Base-by-base conservation (phyloP, 495 filamentous ascomycete genomes). In the Podospora sp. region DNA sequence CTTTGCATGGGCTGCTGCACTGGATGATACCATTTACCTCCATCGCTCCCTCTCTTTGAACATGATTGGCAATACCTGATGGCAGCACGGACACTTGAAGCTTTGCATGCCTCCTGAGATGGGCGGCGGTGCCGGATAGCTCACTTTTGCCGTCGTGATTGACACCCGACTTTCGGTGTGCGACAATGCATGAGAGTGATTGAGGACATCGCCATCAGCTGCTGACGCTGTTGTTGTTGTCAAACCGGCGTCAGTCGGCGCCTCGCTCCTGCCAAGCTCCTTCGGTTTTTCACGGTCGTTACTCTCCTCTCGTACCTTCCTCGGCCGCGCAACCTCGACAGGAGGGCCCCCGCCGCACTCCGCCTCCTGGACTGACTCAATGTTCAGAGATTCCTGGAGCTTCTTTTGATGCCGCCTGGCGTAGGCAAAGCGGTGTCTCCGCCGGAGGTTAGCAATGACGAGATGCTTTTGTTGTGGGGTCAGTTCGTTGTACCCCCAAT, bases 1-100 rank as follows among this genome's bases (percentile, higher is more conserved):
- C 20, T n/a, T n/a, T n/a, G 50, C 50, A 5, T n/a, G 4, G 6
- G 50, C 50, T 22, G 16, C 6, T 8, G 20, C 50, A 22, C 50
- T 22, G 14, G 7, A 26, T 22, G 12, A 5, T 6, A 29, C 33
- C 22, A 14, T 25, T 6, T 58, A 58, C 55, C 55, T 58, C 55
- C 55, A 58, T 3, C 55, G 21, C 5, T 9, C 21, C 21, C 22
- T 26, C 14, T 58, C 55, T 24, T 18, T 58, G 26, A 58, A 58
- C 55, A 58, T 58, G 18, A 26, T 18, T 26, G 55, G 55, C 5
- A 58, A 22, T 29, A 22, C 26, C 55, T 58, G 55, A 58, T 25
- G 26, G 55, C 55, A 58, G 26, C 55, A 58, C 12, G 55, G 55
- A 18, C 55, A 58, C 55, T 26, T 58, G 55, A 58, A 58, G 8